Evolutionary conservation across 1,139 yeast species (phyloP), one percentile per base, ranked within the genome.

Genomic region (Suhomyces guaymorum): DNA sequence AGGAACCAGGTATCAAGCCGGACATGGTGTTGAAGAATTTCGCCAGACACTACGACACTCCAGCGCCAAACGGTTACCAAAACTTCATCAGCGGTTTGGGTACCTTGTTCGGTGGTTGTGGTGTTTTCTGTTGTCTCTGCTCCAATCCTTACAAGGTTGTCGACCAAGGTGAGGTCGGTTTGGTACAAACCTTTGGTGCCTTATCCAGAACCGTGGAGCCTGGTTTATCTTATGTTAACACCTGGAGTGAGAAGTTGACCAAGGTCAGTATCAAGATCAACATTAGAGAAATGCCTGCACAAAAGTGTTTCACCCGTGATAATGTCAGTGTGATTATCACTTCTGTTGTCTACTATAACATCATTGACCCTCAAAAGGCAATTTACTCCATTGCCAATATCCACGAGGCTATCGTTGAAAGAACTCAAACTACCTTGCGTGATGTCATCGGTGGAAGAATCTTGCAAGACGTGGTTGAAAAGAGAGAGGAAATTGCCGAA

Each of bases 391-490:
- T 82, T 42, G 56, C 68, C 25, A 61, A 78, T 51, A 77, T 82
- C 41, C 69, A 71, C 44, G 63, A 60, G 24, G 85, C 89, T n/a
- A 70, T 82, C 39, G 61, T 70, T 40, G 89, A 82, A 56, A 70
- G 89, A 56, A 81, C 89, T 4, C 87, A 81, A 57, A 82, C 88
- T 28, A 82, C 90, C 3, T 64, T 82, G 49, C 72, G 90, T 55
- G 87, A 82, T 49, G 89, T 82, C 9, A 74, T 81, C 41, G 90
- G 90, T 46, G 71, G 82, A 24, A 64, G 87, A 37, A 66, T 68
- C 13, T 66, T 82, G 49, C 90, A 82, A 59, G 89, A 82, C 50
- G 84, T 82, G 30, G 82, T 82, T 49, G 89, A 82, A 53, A 78
- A 82, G 54, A 66, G 90, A 46, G 89, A 82, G 49, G 86, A 82